These are phyloP conservation scores for Russula olivacea DNA, from an alignment of 768 basidiomycete genomes.

Conservation along the genomic window DNA sequence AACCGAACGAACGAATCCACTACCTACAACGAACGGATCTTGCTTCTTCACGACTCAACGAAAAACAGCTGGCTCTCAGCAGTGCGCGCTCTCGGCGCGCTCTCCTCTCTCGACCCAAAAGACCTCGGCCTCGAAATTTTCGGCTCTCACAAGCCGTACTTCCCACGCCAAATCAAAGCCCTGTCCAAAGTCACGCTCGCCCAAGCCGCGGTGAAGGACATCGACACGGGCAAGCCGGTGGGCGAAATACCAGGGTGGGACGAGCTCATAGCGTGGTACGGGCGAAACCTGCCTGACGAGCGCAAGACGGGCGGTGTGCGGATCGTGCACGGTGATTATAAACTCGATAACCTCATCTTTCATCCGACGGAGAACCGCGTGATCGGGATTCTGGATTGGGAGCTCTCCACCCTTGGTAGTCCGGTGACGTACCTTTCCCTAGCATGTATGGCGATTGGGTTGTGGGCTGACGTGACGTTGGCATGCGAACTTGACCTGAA, in stretches of 20 bases:
- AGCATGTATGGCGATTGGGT: not conserved
- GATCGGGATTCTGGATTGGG: constrained; percentile 97
- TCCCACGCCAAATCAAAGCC: constrained; percentile 89
- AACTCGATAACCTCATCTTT: constrained; percentile 95
- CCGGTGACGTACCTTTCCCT: constrained; percentile 42
- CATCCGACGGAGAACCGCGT: constrained; percentile 88
- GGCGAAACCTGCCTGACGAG: constrained; percentile 69
- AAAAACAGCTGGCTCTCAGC: constrained; percentile 69
- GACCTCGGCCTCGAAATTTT: constrained; percentile 64
- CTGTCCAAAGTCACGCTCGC: constrained; percentile 74
- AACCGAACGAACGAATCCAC: not conserved
- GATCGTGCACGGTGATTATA: constrained; percentile 98
- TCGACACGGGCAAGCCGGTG: constrained; percentile 51
- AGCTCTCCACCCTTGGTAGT: constrained; percentile 90
- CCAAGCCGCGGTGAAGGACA: constrained; percentile 63
- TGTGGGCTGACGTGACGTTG: not conserved
- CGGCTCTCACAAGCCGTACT: constrained; percentile 74
- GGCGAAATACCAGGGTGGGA: constrained; percentile 74
- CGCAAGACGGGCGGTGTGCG: constrained; percentile 65
- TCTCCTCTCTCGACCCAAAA: constrained; percentile 58
- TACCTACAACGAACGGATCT: not conserved
- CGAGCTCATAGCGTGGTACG: constrained; percentile 74
- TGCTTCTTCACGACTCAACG: not conserved
- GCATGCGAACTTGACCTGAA: too few species aligned
- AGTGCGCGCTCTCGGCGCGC: constrained; percentile 59